phyloP scores from a whole-genome alignment of 2,329 filamentous ascomycete genomes.

The Diaporthe longicolla region DNA sequence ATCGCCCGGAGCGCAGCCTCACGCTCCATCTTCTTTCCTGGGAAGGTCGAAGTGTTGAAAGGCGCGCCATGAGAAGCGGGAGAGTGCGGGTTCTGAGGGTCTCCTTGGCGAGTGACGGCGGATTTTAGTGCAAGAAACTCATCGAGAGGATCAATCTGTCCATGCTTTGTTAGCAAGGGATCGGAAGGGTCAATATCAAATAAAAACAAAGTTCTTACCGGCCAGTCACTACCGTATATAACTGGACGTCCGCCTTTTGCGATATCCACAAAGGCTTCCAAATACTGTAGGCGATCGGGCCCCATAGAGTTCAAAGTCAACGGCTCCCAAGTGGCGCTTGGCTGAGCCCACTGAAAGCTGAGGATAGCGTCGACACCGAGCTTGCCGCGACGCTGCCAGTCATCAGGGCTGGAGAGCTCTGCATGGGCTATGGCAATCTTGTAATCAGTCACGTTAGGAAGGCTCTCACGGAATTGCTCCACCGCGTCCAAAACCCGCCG shows the following conservation, averaged over 20 bases:
- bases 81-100: neutral
- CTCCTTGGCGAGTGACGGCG: neutral
- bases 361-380: conserved; percentile 8
- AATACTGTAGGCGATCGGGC: neutral
- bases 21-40: conserved; percentile 16
- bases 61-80: conserved; percentile 5
- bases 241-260: neutral
- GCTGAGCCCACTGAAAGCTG: conserved; percentile 19
- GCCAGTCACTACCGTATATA: conserved; percentile 8
- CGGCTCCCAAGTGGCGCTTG: conserved; percentile 6
- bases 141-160: conserved; percentile 16
- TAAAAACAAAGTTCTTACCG: neutral
- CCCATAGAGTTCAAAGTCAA: conserved; percentile 5
- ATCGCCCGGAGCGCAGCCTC: conserved; percentile 10
- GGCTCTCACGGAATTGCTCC: neutral
- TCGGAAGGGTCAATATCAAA: neutral
- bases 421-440: conserved; percentile 4
- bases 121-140: conserved; percentile 13
- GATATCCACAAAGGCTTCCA: conserved; percentile 12
- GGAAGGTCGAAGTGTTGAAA: conserved; percentile 17
- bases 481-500: conserved; percentile 4
- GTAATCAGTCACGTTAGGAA: conserved; percentile 6
- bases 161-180: neutral
- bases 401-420: neutral
- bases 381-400: neutral